Evolutionary conservation across 257 asterid genomes (phyloP).

Genomic region (Solanum appendiculatum): DNA sequence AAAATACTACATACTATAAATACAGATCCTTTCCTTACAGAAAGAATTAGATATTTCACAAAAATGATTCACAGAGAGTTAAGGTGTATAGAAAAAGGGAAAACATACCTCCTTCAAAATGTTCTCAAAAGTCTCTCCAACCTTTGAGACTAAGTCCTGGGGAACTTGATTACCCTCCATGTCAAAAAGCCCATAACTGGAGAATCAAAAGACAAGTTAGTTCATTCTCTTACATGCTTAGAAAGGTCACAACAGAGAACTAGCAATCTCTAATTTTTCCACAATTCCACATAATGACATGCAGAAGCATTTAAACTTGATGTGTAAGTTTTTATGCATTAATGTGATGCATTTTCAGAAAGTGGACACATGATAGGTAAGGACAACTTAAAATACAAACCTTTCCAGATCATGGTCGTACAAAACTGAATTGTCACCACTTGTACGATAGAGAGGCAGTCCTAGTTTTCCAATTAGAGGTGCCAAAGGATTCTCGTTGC

Average conservation of each 20-base stretch:
- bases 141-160: conserved; percentile 74
- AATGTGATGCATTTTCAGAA: neutral
- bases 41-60: neutral
- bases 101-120: conserved; percentile 72
- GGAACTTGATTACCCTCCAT: conserved; percentile 89
- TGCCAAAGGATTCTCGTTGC: conserved; percentile 93
- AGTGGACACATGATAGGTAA: neutral
- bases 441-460: conserved; percentile 89
- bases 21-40: neutral
- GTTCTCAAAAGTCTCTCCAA: conserved; percentile 79
- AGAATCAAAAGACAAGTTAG: neutral
- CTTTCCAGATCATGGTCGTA: conserved; percentile 98
- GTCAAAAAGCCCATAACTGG: conserved; percentile 92
- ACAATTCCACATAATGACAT: neutral
- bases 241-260: neutral
- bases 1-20: neutral
- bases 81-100: neutral
- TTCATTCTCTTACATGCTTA: neutral
- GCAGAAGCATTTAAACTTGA: neutral
- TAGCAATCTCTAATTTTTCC: neutral
- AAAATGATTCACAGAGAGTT: neutral
- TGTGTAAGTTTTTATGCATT: neutral
- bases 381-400: conserved; percentile 21
- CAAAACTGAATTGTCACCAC: conserved; percentile 94
- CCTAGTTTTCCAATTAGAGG: conserved; percentile 85